phyloP scores from a whole-genome alignment of 2,329 filamentous ascomycete genomes.

The Colletotrichum eleusines region DNA sequence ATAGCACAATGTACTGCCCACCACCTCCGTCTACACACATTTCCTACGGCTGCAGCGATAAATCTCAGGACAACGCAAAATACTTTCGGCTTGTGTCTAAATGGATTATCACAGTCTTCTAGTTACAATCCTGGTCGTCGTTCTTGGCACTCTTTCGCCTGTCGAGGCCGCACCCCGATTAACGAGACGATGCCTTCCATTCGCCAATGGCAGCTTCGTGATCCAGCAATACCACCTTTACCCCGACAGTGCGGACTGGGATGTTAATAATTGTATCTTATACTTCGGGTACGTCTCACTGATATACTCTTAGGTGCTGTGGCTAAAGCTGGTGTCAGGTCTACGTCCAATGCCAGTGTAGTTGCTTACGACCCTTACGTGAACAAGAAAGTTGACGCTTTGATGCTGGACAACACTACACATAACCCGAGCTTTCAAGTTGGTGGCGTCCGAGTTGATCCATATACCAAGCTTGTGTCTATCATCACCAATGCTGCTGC shows the following conservation, averaged over 20 bases:
- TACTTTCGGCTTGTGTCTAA: too few relatives aligned
- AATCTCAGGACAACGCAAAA: not conserved
- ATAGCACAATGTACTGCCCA: not conserved
- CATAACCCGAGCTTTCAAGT: conserved; percentile 39
- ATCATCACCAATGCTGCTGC: conserved; percentile 42
- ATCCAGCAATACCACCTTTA: conserved; percentile 50
- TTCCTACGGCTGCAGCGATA: too few relatives aligned
- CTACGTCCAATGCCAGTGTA: conserved; percentile 44
- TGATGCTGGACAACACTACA: conserved; percentile 41
- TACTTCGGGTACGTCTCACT: conserved; percentile 47
- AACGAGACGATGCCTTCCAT: conserved; percentile 39
- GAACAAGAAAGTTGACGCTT: conserved; percentile 37
- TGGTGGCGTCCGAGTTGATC: conserved; percentile 42
- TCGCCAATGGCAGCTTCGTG: conserved; percentile 44
- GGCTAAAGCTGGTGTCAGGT: conserved; percentile 20
- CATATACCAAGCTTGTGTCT: conserved; percentile 36
- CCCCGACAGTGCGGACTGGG: conserved; percentile 53
- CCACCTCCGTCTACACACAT: not conserved
- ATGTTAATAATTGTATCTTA: conserved; percentile 48
- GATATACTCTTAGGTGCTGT: too few relatives aligned
- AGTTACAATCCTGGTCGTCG: not conserved
- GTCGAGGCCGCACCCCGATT: conserved; percentile 1
- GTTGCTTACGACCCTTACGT: conserved; percentile 43
- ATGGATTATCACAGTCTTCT: not conserved
- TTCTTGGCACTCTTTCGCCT: not conserved